Evolutionary conservation across 192 early-diverging fungal species (phyloP).

Genomic region (Lunasporangiospora selenospora): DNA sequence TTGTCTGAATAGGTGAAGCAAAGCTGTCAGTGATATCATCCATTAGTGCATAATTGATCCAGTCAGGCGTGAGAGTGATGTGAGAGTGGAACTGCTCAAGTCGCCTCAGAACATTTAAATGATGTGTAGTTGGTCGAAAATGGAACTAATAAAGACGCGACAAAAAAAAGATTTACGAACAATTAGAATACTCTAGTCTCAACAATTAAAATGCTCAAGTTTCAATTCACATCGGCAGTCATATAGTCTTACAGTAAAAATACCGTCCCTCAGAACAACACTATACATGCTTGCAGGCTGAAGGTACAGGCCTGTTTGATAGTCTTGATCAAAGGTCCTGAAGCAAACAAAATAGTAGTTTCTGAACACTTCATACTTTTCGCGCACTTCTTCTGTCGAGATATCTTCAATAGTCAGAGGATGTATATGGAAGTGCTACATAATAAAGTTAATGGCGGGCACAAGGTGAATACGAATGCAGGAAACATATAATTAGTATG

Average conservation of each 20-base stretch:
- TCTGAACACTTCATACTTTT: slow-evolving; percentile 90
- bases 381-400: slow-evolving; percentile 81
- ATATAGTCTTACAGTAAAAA: slow-evolving; percentile 61
- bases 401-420: slow-evolving; percentile 92
- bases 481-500: not conserved
- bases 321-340: slow-evolving; percentile 74
- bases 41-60: slow-evolving; percentile 96
- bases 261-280: slow-evolving; percentile 70
- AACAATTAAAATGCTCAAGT: not conserved
- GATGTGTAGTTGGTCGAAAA: slow-evolving; percentile 76
- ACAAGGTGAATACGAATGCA: not conserved
- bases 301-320: slow-evolving; percentile 64
- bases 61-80: slow-evolving; percentile 90
- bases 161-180: not conserved
- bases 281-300: slow-evolving; percentile 74
- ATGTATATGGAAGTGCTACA: slow-evolving; percentile 72
- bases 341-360: slow-evolving; percentile 95
- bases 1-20: slow-evolving; percentile 80
- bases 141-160: slow-evolving; percentile 78
- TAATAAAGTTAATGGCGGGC: not conserved
- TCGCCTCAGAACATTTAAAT: slow-evolving; percentile 83
- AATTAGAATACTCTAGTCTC: slow-evolving; percentile 1
- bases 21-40: slow-evolving; percentile 96
- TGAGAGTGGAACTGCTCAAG: slow-evolving; percentile 88
- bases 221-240: not conserved